These are phyloP conservation scores for Candida smagusa DNA, from an alignment of 1,139 yeast genomes.

Conservation along the genomic window DNA sequence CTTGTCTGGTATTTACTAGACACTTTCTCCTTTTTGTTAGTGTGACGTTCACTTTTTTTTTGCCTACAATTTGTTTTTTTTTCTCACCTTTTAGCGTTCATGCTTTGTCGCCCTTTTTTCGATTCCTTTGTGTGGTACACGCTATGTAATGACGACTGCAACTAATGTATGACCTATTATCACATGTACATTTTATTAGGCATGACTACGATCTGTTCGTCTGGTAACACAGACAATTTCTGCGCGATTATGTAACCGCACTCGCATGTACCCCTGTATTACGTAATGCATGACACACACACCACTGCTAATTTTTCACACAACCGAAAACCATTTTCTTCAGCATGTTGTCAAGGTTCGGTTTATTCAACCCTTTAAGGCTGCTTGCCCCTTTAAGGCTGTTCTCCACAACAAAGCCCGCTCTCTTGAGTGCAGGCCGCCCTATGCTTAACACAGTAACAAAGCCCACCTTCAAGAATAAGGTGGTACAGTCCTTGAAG, in stretches of 20 bases:
- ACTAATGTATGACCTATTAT: too few species aligned
- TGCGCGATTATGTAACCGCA: too few species aligned
- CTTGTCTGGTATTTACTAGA: too few species aligned
- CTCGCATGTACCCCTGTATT: too few species aligned
- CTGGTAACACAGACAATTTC: too few species aligned
- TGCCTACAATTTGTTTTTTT: not conserved
- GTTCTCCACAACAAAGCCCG: not conserved
- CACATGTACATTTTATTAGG: too few species aligned
- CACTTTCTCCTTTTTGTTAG: not conserved
- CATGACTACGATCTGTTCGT: too few species aligned
- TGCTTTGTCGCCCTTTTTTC: not conserved
- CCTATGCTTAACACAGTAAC: not conserved
- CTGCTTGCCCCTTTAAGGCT: not conserved
- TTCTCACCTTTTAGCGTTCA: not conserved
- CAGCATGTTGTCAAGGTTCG: not conserved
- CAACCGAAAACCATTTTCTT: too few species aligned
- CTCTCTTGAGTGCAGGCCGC: not conserved
- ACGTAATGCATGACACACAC: too few species aligned
- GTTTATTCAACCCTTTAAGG: not conserved
- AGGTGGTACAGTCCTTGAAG: slow-evolving; percentile 13
- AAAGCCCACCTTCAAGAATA: slow-evolving; percentile 1
- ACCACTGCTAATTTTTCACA: too few species aligned
- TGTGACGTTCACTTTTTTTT: not conserved
- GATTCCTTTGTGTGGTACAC: slow-evolving; percentile 1
- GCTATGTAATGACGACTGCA: not conserved